Evolutionary conservation across 257 asterid genomes (phyloP).

Genomic region (Jacaranda copaia): DNA sequence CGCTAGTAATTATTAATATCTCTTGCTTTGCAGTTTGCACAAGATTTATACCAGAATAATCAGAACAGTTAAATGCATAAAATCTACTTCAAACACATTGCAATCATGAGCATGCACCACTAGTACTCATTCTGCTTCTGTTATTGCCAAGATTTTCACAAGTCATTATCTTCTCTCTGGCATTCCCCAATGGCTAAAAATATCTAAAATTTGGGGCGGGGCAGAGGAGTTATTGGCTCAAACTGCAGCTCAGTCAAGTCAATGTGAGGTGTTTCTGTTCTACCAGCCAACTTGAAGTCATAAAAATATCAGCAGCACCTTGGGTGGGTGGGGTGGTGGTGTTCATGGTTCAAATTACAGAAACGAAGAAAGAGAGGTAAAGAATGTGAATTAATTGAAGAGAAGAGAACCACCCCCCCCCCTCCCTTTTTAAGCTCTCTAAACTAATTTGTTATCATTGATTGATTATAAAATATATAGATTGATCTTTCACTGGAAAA

Average conservation of each 20-base stretch:
- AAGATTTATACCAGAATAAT: too few species aligned
- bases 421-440: conserved; percentile 17
- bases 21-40: too few species aligned
- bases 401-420: background rate
- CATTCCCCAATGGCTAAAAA: background rate
- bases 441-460: conserved; percentile 4
- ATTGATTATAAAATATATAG: background rate
- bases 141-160: background rate
- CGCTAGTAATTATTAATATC: too few species aligned
- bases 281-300: background rate
- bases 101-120: background rate
- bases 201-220: background rate
- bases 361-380: background rate
- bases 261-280: background rate
- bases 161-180: background rate
- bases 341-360: background rate
- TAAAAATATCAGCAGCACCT: background rate
- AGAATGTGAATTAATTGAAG: conserved; percentile 5
- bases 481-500: conserved; percentile 59
- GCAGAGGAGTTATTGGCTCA: background rate
- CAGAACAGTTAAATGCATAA: too few species aligned
- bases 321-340: too few species aligned
- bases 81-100: too few species aligned
- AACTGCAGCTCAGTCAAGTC: too few species aligned
- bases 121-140: background rate